phyloP scores from a whole-genome alignment of 2,329 filamentous ascomycete genomes.

The Apiospora malaysiana region DNA sequence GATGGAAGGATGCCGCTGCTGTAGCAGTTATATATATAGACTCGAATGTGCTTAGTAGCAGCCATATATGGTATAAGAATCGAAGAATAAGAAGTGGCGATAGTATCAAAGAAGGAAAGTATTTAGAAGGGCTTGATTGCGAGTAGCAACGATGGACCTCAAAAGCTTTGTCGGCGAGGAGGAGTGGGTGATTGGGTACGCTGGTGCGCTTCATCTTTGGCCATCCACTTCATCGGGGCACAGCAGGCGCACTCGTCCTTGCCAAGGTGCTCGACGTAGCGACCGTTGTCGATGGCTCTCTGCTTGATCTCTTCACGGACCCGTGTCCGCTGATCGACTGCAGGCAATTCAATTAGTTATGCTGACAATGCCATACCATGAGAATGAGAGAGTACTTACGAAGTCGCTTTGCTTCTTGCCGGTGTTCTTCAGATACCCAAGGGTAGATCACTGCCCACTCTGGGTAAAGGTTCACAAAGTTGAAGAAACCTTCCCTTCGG shows the following conservation, averaged over 20 bases:
- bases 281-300: background rate
- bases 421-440: constrained; percentile 50
- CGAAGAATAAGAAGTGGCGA: background rate
- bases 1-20: background rate
- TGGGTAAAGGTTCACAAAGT: constrained; percentile 49
- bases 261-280: background rate
- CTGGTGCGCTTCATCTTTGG: background rate
- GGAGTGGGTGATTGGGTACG: background rate
- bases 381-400: background rate
- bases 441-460: constrained; percentile 52
- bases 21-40: constrained; percentile 7
- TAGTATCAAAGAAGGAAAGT: background rate
- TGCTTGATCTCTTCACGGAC: background rate
- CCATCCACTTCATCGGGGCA: background rate
- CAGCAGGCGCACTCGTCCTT: constrained; percentile 7
- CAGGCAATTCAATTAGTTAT: background rate
- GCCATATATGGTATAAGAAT: constrained; percentile 8
- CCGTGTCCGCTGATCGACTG: background rate
- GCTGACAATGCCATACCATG: background rate
- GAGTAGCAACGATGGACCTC: background rate
- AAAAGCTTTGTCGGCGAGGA: background rate
- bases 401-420: constrained; percentile 38
- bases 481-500: constrained; percentile 32
- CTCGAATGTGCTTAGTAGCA: background rate
- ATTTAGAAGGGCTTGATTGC: background rate